Base-by-base conservation (phyloP, 2,329 filamentous ascomycete genomes). In the Lasiodiplodia theobromae region DNA sequence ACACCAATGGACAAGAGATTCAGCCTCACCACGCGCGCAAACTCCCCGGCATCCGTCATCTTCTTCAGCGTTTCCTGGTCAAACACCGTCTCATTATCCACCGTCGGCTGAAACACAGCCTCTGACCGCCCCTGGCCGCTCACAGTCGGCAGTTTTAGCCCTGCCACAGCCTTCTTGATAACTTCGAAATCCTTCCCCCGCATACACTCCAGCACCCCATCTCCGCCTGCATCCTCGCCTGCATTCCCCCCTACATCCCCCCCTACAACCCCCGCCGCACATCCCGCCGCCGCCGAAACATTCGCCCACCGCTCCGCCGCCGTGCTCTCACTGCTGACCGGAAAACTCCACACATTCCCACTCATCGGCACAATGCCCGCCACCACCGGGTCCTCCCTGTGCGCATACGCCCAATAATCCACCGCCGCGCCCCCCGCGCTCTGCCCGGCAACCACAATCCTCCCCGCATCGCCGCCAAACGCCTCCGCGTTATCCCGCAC, bases 341-440 rank as follows among this genome's bases (percentile, higher is more conserved):
- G 57, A 57, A 74, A 78, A 69, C 75, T 76, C 51, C 79, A 72
- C 2, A 78, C 81, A 3, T 80, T 84, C 2, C 85, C 85, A 4
- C 85, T 87, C 38, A 82, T 78, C 3, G 81, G 76, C 67, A 86
- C 83, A 11, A 85, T 75, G 3, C 79, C 84, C 7, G 78, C 74
- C n/a, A 81, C 81, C 14, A 87, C 86, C 7, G 86, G 84, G 31
- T 87, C 82, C 0, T 80, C 64, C 8, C 72, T 71, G 67, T 81
- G 85, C 0, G 85, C 82, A 64, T 85, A 87, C 0, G 81, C 77
- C 77, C 81, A 85, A 72, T 82, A 84, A 70, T 86, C 84, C 0
- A 71, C 71, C 44, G 64, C 69, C 0, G 72, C 73, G 18, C 69
- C 70, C 38, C 69, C 69, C 2, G 69, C 67, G 16, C 68, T 69